A percentile compares a stretch with the other conserved stretches of the same genome.
phyloP scores from a whole-genome alignment of 345 rosid genomes.

The Crucihimalaya himalaica region DNA sequence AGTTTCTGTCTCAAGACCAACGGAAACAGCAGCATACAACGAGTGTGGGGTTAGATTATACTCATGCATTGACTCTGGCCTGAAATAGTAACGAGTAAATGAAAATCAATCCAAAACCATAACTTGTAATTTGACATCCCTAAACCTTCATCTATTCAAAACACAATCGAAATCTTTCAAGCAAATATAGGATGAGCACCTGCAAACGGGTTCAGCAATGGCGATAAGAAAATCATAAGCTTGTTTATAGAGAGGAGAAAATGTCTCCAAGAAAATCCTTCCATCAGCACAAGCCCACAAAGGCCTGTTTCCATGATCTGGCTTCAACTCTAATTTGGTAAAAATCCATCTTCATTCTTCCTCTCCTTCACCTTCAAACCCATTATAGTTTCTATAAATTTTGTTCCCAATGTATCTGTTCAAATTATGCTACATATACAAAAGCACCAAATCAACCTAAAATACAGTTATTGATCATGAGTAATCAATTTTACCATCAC shows the following conservation, averaged over 20 bases:
- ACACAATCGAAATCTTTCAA: too few relatives aligned
- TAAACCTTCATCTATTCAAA: too few relatives aligned
- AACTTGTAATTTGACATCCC: too few relatives aligned
- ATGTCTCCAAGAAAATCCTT: constrained; percentile 81
- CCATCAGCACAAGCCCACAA: constrained; percentile 98
- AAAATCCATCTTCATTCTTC: constrained; percentile 75
- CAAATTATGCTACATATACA: neutral
- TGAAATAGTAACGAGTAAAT: constrained; percentile 25
- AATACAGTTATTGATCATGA: neutral
- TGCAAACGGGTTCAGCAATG: constrained; percentile 99
- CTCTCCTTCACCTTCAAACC: constrained; percentile 54
- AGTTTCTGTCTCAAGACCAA: constrained; percentile 93
- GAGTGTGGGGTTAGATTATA: constrained; percentile 96
- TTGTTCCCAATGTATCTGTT: too few relatives aligned
- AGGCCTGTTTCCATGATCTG: constrained; percentile 81
- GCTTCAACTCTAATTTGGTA: constrained; percentile 73
- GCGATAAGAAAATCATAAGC: constrained; percentile 97
- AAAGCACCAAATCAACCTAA: too few relatives aligned
- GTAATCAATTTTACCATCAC: constrained; percentile 53
- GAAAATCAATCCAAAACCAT: too few relatives aligned
- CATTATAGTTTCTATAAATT: neutral
- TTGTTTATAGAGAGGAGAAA: constrained; percentile 85
- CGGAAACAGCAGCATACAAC: constrained; percentile 92
- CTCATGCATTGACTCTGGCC: constrained; percentile 99
- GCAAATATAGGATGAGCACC: too few relatives aligned